Evolutionary conservation across 768 basidiomycete species (phyloP).

Genomic region (Rhodotorula diobovata): DNA sequence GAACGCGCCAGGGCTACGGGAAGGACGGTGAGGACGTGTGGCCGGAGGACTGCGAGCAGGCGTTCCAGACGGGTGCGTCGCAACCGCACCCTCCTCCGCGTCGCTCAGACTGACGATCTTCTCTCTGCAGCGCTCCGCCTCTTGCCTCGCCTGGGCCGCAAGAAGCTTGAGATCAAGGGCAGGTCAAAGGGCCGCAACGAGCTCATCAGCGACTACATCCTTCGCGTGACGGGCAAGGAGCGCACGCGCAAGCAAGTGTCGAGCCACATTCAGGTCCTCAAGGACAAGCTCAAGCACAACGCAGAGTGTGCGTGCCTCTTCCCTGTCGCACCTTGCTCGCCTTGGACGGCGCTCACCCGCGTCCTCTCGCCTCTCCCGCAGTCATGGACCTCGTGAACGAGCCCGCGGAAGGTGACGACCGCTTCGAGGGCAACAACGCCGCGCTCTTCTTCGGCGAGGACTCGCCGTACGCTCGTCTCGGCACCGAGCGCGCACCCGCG

Average conservation of each 20-base stretch:
- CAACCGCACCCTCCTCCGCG: background rate
- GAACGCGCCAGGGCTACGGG: background rate
- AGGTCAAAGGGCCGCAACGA: constrained; percentile 49
- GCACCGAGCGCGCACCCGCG: background rate
- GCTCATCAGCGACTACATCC: constrained; percentile 47
- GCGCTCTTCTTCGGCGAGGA: constrained; percentile 35
- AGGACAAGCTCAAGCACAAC: constrained; percentile 42
- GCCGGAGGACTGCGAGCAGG: constrained; percentile 40
- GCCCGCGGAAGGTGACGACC: constrained; percentile 38
- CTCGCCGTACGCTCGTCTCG: constrained; percentile 13
- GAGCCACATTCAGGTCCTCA: constrained; percentile 48
- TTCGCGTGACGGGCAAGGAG: constrained; percentile 42
- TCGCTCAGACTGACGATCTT: background rate
- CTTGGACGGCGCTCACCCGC: background rate
- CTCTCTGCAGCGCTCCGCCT: constrained; percentile 35
- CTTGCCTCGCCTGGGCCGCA: constrained; percentile 44
- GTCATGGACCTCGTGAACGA: constrained; percentile 41
- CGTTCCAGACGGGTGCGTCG: constrained; percentile 40
- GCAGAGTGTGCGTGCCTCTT: constrained; percentile 31
- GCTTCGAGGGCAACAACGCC: constrained; percentile 32
- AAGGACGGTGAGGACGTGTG: constrained; percentile 38
- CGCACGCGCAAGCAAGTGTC: constrained; percentile 48
- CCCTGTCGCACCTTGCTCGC: background rate
- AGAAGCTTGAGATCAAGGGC: constrained; percentile 45
- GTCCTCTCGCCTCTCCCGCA: background rate